Evolutionary conservation across 371 early-diverging fungal genomes (phyloP).

Genomic region (Capniomyces stellatus): DNA sequence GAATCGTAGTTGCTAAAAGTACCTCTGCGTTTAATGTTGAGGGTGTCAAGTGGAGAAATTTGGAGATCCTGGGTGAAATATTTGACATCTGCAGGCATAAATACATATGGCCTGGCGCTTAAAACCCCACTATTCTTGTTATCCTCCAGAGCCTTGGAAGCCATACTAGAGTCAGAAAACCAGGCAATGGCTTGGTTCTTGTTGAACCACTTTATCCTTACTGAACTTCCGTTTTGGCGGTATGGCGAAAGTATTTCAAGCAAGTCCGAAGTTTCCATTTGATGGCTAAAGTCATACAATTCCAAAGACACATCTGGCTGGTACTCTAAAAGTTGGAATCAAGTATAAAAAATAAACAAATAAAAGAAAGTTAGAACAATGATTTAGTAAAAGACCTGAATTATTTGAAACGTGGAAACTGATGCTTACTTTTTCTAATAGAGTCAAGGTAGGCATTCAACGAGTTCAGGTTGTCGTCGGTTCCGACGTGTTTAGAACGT

Average conservation of each 20-base stretch:
- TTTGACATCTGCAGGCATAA: slow-evolving; percentile 20
- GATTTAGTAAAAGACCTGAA: not conserved
- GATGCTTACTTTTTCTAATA: slow-evolving; percentile 24
- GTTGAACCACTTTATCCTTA: slow-evolving; percentile 29
- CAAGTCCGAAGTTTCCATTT: slow-evolving; percentile 23
- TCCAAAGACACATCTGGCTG: slow-evolving; percentile 24
- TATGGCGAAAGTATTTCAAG: slow-evolving; percentile 16
- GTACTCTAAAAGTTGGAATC: slow-evolving; percentile 11
- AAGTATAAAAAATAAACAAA: not conserved
- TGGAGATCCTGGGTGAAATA: slow-evolving; percentile 5
- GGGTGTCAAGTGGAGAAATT: not conserved
- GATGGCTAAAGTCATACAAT: slow-evolving; percentile 22
- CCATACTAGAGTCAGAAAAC: slow-evolving; percentile 20
- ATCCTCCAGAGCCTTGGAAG: slow-evolving; percentile 20
- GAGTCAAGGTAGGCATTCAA: slow-evolving; percentile 1
- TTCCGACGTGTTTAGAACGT: not conserved
- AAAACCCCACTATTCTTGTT: slow-evolving; percentile 15
- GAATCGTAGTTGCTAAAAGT: not conserved
- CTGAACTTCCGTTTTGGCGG: slow-evolving; percentile 25
- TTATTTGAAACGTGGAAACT: not conserved
- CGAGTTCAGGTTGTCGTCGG: not conserved
- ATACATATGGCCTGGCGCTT: slow-evolving; percentile 19
- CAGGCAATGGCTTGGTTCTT: slow-evolving; percentile 25
- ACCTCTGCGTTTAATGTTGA: not conserved
- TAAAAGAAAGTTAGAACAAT: not conserved